Evolutionary conservation across 805 yeast genomes (phyloP).

Genomic region (Sugiyamaella lignohabitans): DNA sequence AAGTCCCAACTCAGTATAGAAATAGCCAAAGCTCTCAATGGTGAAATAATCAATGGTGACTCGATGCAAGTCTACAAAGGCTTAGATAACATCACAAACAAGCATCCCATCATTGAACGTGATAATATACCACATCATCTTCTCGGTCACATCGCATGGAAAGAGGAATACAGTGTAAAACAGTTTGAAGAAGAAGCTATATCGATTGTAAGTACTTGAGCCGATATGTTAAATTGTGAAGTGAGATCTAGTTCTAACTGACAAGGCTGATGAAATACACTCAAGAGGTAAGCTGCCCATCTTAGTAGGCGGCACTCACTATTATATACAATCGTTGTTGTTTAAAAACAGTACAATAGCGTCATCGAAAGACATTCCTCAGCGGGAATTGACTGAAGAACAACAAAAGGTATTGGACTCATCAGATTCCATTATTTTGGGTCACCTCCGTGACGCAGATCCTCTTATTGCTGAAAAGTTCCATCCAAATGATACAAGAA

Average conservation of each 20-base stretch:
- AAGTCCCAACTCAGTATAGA: slow-evolving; percentile 81
- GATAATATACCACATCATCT: slow-evolving; percentile 77
- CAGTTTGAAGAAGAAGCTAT: slow-evolving; percentile 70
- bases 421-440: slow-evolving; percentile 37
- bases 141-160: slow-evolving; percentile 77
- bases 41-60: slow-evolving; percentile 92
- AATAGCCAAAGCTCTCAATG: slow-evolving; percentile 66
- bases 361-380: slow-evolving; percentile 2
- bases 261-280: slow-evolving; percentile 46
- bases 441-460: slow-evolving; percentile 47
- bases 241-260: background rate
- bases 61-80: slow-evolving; percentile 91
- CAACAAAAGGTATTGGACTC: slow-evolving; percentile 46
- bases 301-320: slow-evolving; percentile 93
- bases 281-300: slow-evolving; percentile 70
- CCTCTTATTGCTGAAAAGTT: slow-evolving; percentile 71
- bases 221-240: slow-evolving; percentile 2
- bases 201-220: slow-evolving; percentile 19
- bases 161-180: slow-evolving; percentile 74
- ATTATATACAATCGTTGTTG: slow-evolving; percentile 72
- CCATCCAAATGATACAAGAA: slow-evolving; percentile 84
- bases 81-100: slow-evolving; percentile 75
- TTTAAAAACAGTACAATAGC: slow-evolving; percentile 64
- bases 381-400: slow-evolving; percentile 24
- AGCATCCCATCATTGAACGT: slow-evolving; percentile 79